Evolutionary conservation across 352 stramenopile species (phyloP), one percentile per base, ranked within the genome.

Genomic region (Poterioochromonas sp.): DNA sequence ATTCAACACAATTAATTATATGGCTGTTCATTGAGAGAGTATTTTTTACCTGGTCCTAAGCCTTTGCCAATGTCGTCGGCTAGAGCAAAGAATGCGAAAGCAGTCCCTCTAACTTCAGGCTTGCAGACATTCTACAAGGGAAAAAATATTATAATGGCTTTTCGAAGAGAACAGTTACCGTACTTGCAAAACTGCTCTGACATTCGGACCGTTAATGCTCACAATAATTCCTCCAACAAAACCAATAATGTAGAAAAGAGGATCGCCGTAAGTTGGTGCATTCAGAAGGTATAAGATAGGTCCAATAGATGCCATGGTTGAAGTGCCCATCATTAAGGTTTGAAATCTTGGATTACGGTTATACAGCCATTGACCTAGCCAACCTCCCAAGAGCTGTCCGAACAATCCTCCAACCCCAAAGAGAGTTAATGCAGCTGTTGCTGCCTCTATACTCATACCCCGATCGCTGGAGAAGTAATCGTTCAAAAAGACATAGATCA

Each of bases 401-500:
- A 80, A 76, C 18, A 82, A 82, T 69, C 81, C 83, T 53, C 85
- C 85, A 18, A 86, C 34, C 29, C 83, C 84, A 83, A 89, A 89
- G 0, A 85, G 34, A 43, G 84, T 79, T 34, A 89, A 76, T 54
- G 87, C 68, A 62, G 84, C 83, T 2, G 85, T 89, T n/a, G 85
- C 84, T 73, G 84, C 80, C 0, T 82, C 76, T 29, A 89, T 82
- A 70, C 39, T 82, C 43, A 89, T 83, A 47, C 82, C 82, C 54
- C 82, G 81, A 79, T 89, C 83, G 83, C 86, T 81, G 49, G 76
- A 82, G 35, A 89, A 81, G 65, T 82, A 87, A 65, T 89, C 85
- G 82, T 87, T 87, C 41, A 89, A 80, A 78, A 88, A 89, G 26
- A 85, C 80, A 83, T 86, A 88, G 34, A 89, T 83, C 43, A 88